Conservation (phyloP, 768 basidiomycete species). For the Kwoniella sp. region DNA sequence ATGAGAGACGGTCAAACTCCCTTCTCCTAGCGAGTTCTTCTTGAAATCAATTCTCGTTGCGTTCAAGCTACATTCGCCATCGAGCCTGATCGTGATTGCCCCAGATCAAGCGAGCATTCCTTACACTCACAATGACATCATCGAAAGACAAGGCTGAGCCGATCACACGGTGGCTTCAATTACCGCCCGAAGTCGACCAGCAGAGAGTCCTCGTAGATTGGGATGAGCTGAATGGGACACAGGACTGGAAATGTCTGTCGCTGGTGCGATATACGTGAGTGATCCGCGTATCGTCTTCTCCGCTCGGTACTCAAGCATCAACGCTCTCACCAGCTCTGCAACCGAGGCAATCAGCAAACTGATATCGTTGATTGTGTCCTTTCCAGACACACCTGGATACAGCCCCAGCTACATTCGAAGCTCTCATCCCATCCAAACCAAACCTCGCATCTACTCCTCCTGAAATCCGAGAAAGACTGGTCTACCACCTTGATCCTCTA, state of each 20-base stretch:
- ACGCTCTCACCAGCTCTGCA: no score
- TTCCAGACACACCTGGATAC: slow-evolving; percentile 37
- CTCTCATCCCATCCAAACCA: slow-evolving; percentile 24
- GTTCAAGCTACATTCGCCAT: no score
- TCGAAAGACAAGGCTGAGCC: background rate
- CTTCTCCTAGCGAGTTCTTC: no score
- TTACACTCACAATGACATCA: no score
- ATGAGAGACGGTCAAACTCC: no score
- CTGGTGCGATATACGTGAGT: slow-evolving; percentile 27
- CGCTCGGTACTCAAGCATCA: background rate
- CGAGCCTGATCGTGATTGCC: no score
- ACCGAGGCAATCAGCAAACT: no score
- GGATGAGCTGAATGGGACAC: background rate
- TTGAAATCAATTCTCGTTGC: no score
- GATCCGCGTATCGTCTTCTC: background rate
- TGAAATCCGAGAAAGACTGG: slow-evolving; percentile 27
- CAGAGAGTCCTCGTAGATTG: slow-evolving; percentile 5
- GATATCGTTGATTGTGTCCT: no score
- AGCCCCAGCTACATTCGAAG: slow-evolving; percentile 14
- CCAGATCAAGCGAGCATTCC: no score
- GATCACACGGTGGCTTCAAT: background rate
- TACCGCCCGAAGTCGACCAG: background rate
- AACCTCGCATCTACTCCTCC: slow-evolving; percentile 30
- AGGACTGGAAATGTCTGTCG: slow-evolving; percentile 20
- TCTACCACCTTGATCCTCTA: slow-evolving; percentile 26